phyloP scores from a whole-genome alignment of 2,329 filamentous ascomycete genomes.

The Neofusicoccum ribis region DNA sequence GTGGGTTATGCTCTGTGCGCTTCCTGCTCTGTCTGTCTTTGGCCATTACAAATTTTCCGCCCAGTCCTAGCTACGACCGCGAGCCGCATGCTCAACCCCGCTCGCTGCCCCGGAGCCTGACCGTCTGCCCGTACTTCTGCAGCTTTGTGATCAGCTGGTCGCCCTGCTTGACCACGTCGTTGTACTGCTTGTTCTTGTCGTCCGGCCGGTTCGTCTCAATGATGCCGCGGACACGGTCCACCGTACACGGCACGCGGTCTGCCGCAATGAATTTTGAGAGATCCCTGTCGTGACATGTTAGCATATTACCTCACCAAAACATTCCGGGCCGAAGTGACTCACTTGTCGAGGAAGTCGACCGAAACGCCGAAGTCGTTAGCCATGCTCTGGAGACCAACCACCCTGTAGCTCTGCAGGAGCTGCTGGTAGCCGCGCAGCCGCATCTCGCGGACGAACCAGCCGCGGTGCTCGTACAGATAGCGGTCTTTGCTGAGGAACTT shows the following conservation, averaged over 20 bases:
- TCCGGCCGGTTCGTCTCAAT: conserved; percentile 98
- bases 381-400: conserved; percentile 97
- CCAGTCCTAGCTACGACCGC: background rate
- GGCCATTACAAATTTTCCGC: conserved; percentile 4
- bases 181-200: conserved; percentile 99
- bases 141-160: conserved; percentile 98
- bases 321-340: conserved; percentile 39
- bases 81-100: conserved; percentile 58
- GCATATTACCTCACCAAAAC: background rate
- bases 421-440: conserved; percentile 94
- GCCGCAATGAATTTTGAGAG: conserved; percentile 96
- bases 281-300: conserved; percentile 60
- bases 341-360: conserved; percentile 94
- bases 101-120: conserved; percentile 91
- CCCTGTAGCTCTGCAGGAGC: conserved; percentile 92
- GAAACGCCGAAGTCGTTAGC: conserved; percentile 95
- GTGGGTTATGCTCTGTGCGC: background rate
- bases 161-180: conserved; percentile 95
- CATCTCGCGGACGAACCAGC: conserved; percentile 99
- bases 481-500: conserved; percentile 92
- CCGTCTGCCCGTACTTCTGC: conserved; percentile 98
- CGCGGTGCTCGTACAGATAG: conserved; percentile 92
- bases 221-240: conserved; percentile 93
- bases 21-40: background rate
- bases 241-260: conserved; percentile 92